Evolutionary conservation across 2,329 filamentous ascomycete genomes (phyloP).

Genomic region (Xylariaceae sp.): DNA sequence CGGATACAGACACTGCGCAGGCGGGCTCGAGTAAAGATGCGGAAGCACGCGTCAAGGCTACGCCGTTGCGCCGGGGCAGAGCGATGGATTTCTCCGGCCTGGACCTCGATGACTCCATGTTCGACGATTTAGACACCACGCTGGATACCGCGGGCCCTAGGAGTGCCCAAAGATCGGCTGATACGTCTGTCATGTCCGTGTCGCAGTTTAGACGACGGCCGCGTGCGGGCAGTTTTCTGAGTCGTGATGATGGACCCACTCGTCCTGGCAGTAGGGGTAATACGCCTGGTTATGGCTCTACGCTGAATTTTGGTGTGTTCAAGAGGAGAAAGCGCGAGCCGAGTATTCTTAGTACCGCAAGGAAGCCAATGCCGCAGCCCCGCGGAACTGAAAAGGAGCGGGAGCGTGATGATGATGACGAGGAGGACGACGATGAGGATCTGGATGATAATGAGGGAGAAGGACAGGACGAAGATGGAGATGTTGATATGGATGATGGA

Average conservation of each 20-base stretch:
- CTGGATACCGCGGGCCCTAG: constrained; percentile 27
- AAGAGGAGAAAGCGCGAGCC: constrained; percentile 53
- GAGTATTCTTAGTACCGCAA: constrained; percentile 53
- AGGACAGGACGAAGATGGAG: constrained; percentile 11
- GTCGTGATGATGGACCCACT: constrained; percentile 31
- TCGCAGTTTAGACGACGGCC: constrained; percentile 32
- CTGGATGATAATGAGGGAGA: no score
- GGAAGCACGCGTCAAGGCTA: constrained; percentile 25
- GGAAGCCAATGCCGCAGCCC: constrained; percentile 36
- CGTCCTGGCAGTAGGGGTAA: constrained; percentile 33
- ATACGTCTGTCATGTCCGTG: constrained; percentile 30
- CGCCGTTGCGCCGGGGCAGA: constrained; percentile 24
- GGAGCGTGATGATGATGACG: constrained; percentile 39
- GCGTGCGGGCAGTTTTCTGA: constrained; percentile 33
- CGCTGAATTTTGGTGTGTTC: constrained; percentile 52
- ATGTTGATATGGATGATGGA: constrained; percentile 39
- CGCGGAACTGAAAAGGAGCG: constrained; percentile 29
- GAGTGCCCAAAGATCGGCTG: constrained; percentile 30
- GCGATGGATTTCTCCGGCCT: constrained; percentile 30
- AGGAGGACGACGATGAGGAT: constrained; percentile 40
- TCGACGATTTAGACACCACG: constrained; percentile 33
- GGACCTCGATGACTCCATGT: constrained; percentile 33
- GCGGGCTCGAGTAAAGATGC: constrained; percentile 18
- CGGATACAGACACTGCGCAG: constrained; percentile 11
- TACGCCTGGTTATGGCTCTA: constrained; percentile 33